Conservation (phyloP, 257 asterid species). For the Asclepias syriaca region DNA sequence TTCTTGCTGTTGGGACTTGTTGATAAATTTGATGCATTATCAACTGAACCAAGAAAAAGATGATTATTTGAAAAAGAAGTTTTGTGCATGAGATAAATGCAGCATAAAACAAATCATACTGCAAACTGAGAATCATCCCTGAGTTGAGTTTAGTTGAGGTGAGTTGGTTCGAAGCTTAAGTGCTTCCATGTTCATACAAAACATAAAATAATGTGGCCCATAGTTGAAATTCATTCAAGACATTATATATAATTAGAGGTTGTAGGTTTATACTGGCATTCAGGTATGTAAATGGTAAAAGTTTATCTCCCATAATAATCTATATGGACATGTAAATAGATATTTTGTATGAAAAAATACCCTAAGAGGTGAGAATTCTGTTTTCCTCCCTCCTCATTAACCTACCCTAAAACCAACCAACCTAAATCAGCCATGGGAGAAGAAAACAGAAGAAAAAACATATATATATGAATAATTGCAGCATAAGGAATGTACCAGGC, state of each 20-base stretch:
- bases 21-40: slow-evolving; percentile 18
- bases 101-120: too few relatives aligned
- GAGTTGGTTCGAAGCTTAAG: too few relatives aligned
- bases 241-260: too few relatives aligned
- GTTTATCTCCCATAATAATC: too few relatives aligned
- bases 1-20: slow-evolving; percentile 16
- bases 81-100: not conserved
- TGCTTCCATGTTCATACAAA: too few relatives aligned
- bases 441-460: not conserved
- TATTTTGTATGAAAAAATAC: not conserved
- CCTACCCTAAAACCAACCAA: too few relatives aligned
- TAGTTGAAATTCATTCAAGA: too few relatives aligned
- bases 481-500: slow-evolving; percentile 5
- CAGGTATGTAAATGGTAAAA: too few relatives aligned
- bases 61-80: not conserved
- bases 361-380: not conserved
- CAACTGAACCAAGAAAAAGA: slow-evolving; percentile 19
- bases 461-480: not conserved
- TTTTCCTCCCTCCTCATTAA: not conserved
- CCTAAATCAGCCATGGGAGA: not conserved
- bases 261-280: too few relatives aligned
- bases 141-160: not conserved
- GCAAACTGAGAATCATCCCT: not conserved
- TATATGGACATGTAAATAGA: too few relatives aligned
- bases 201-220: too few relatives aligned